A percentile compares a stretch with the other conserved stretches of the same genome.
phyloP scores from a whole-genome alignment of 1,284 basidiomycete species.

The Leccinum fallax region DNA sequence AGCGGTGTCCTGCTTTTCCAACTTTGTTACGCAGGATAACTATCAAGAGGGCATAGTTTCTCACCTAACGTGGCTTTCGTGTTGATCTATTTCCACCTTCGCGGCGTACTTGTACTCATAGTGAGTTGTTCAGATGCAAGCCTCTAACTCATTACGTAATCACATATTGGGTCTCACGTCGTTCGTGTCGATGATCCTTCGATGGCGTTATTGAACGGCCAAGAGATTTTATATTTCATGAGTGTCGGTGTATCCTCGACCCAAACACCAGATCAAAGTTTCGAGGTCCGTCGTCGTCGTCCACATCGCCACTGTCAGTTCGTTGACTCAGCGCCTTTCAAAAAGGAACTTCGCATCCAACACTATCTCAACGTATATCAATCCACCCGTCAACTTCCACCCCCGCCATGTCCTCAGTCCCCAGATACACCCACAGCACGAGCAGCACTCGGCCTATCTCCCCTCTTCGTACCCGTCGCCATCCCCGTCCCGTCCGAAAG shows the following conservation, averaged over 20 bases:
- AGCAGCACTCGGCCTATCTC: conserved; percentile 38
- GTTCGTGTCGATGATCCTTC: not conserved
- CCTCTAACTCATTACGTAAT: conserved; percentile 16
- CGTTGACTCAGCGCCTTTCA: not conserved
- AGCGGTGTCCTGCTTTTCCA: too few species aligned
- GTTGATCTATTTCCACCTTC: too few species aligned
- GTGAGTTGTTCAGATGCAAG: too few species aligned
- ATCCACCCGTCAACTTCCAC: conserved; percentile 31
- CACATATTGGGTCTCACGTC: conserved; percentile 6
- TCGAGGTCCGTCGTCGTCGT: conserved; percentile 28
- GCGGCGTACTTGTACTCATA: too few species aligned
- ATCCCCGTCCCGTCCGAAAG: conserved; percentile 18
- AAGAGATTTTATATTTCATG: conserved; percentile 31
- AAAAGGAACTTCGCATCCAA: conserved; percentile 39
- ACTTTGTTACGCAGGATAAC: too few species aligned
- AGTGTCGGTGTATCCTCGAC: conserved; percentile 26
- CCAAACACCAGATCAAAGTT: conserved; percentile 22
- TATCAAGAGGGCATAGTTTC: too few species aligned
- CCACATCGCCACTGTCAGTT: not conserved
- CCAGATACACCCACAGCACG: conserved; percentile 40
- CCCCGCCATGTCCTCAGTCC: conserved; percentile 35
- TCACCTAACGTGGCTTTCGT: too few species aligned
- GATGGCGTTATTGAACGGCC: conserved; percentile 16
- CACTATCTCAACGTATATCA: conserved; percentile 43
- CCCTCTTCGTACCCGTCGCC: conserved; percentile 39